These are phyloP conservation scores for Aquanectria penicillioides DNA, from an alignment of 2,329 filamentous ascomycete species.

Conservation along the genomic window DNA sequence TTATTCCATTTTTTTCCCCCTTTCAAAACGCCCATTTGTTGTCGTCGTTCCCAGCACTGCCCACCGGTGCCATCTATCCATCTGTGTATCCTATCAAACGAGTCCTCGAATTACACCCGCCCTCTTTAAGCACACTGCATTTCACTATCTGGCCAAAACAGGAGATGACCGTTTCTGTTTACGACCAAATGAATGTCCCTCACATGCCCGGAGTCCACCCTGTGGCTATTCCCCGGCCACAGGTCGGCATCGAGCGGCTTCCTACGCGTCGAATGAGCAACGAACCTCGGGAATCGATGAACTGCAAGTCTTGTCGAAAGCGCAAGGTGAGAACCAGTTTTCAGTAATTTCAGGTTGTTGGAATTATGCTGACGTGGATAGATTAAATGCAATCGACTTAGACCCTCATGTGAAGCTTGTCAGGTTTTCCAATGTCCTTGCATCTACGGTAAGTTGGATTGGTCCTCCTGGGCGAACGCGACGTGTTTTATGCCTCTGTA, in stretches of 20 bases:
- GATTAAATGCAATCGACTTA: constrained; percentile 92
- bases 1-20: too few relatives aligned
- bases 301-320: constrained; percentile 94
- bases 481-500: too few relatives aligned
- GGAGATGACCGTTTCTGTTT: constrained; percentile 53
- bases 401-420: constrained; percentile 87
- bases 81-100: neutral
- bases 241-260: constrained; percentile 83
- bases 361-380: constrained; percentile 48
- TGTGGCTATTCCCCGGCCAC: constrained; percentile 74
- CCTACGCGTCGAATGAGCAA: constrained; percentile 75
- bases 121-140: neutral
- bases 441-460: constrained; percentile 78
- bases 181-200: constrained; percentile 54
- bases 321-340: constrained; percentile 75
- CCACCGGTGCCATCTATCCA: neutral
- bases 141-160: constrained; percentile 12
- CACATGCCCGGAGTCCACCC: constrained; percentile 57
- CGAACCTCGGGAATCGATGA: constrained; percentile 90
- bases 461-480: too few relatives aligned
- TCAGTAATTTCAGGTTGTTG: constrained; percentile 18
- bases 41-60: too few relatives aligned
- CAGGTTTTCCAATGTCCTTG: constrained; percentile 90
- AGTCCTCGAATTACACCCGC: neutral
- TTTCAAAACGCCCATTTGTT: too few relatives aligned